Base-by-base conservation (phyloP, 495 filamentous ascomycete species). In the Podospora conica region DNA sequence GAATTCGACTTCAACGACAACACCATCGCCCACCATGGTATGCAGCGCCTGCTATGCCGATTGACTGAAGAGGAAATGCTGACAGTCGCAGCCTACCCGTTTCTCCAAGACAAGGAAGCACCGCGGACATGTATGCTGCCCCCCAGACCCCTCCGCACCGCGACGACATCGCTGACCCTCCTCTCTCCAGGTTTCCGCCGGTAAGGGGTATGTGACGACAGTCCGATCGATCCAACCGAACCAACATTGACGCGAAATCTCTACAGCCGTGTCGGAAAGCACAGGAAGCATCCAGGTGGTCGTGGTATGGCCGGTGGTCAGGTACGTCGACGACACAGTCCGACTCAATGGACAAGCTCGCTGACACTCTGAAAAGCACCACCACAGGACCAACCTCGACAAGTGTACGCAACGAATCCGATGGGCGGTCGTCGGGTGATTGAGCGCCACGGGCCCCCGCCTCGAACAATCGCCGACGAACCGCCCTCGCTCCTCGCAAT, bases 231-330 rank as follows among this genome's bases (percentile, higher is more conserved):
- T 57, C 20, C 25, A 27, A 18, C 64, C 68, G 71, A 48, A 70
- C 12, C 27, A 3, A 58, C 64, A 74, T 71, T 76, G 65, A 76
- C 70, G 58, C 55, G 33, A 55, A 61, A 3, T 53, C 56, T 66
- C 21, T 69, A 25, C 66, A 76, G 74, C 64, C 74, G 74, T 71
- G 74, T 76, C 65, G 74, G 74, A 71, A 76, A 76, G 74, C 74
- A 76, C 74, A 74, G 74, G 56, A 76, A 76, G 74, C 74, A 76
- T 58, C 74, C 74, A 25, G 74, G 74, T 74, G 74, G 74, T 74
- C 74, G 74, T 74, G 74, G 74, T 76, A 76, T 76, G 74, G 74
- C 74, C 72, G 74, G 74, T 76, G 74, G 74, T 71, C 74, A 76
- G 67, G 73, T 75, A 72, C 68, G 73, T 60, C 58, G 58, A 67